A percentile compares a stretch with the other conserved stretches of the same genome.
These are phyloP conservation scores for Chalciporus piperatus DNA, from an alignment of 768 basidiomycete species.

Conservation along the genomic window DNA sequence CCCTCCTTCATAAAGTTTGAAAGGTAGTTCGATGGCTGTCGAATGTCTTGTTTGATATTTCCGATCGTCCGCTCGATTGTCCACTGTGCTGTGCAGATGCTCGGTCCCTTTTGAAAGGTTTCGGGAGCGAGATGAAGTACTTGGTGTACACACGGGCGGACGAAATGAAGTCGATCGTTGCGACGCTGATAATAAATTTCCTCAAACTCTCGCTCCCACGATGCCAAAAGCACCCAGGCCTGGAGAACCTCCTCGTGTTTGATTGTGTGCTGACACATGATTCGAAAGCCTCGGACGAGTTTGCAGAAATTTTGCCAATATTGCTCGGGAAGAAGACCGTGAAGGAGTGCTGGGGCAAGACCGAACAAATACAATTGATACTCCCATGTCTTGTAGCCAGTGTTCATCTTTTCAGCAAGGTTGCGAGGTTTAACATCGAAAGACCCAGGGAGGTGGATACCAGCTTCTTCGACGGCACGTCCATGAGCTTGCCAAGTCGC, in stretches of 20 bases:
- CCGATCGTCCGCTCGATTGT: too few relatives aligned
- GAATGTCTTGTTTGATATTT: too few relatives aligned
- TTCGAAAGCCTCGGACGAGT: too few relatives aligned
- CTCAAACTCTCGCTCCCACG: not conserved
- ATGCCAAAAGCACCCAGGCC: not conserved
- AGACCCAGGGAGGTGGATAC: not conserved
- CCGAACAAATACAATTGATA: conserved; percentile 15
- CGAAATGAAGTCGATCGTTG: too few relatives aligned
- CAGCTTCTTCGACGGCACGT: too few relatives aligned
- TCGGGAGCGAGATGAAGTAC: too few relatives aligned
- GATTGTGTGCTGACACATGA: not conserved
- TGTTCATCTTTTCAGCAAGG: conserved; percentile 19
- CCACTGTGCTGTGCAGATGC: too few relatives aligned
- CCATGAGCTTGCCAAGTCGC: too few relatives aligned
- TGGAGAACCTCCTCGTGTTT: not conserved
- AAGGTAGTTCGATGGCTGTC: too few relatives aligned
- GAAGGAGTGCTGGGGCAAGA: conserved; percentile 18
- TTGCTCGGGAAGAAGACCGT: conserved; percentile 10
- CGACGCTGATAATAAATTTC: not conserved
- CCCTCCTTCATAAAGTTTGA: too few relatives aligned
- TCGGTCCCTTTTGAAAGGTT: too few relatives aligned
- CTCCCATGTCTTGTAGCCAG: conserved; percentile 23
- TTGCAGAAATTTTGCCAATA: conserved; percentile 18
- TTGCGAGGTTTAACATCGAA: conserved; percentile 19
- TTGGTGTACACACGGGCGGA: too few relatives aligned